Base-by-base conservation (phyloP, 495 filamentous ascomycete genomes). In the Choiromyces venosus region DNA sequence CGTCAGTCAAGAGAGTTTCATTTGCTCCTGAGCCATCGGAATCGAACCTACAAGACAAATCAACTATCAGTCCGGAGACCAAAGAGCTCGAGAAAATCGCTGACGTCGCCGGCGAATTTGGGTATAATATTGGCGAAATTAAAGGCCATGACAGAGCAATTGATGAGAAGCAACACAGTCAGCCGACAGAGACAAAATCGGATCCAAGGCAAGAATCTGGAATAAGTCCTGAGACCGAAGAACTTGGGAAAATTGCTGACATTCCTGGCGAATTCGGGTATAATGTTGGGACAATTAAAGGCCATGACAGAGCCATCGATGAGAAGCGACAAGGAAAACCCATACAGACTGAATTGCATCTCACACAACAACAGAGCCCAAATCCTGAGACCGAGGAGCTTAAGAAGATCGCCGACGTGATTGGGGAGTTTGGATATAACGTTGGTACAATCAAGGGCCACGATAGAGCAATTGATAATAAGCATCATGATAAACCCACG, bases 341-440 rank as follows among this genome's bases (percentile, higher is more conserved):
- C 37, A 39, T 8, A 39, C 37, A 12, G 61, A 67, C 1, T 37
- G 52, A 25, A 72, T 46, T 29, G 38, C 19, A 12, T 19, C 39
- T 10, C 1, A 3, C n/a, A 8, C 71, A 72, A 25, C 65, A 68
- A 14, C 18, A 38, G 2, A 56, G 56, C 36, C 40, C 16, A 19
- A 68, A 35, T 10, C 21, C 39, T 7, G 71, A 72, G 65, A 72
- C 71, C 6, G 37, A 66, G 14, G 71, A 72, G 39, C 39, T 72
- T 18, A 21, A 66, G 39, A 40, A 44, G 29, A 68, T 72, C 29
- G 33, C 35, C 25, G 44, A 67, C n/a, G 29, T 40, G 19, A 66
- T 52, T 37, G 65, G 29, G 7, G 71, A 68, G 37, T 38, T 68
- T 69, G 65, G 71, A 7, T 35, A 73, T 39, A 56, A 56, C 14